Conservation (phyloP, 2,329 filamentous ascomycete genomes). For the Coniochaeta sp. region DNA sequence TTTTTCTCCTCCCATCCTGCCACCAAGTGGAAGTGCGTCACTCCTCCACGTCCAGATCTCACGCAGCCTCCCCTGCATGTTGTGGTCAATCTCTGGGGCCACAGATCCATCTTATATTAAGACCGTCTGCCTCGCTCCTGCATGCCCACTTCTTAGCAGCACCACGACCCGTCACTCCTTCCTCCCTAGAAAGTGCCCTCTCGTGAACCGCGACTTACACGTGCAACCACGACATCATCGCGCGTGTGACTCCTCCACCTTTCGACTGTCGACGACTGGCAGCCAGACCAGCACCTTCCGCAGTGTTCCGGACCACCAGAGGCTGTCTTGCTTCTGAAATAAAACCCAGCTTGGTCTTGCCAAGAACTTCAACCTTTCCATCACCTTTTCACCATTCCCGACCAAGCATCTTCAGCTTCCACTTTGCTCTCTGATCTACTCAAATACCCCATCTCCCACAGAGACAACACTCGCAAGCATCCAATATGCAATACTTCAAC, state of each 20-base stretch:
- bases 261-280: not conserved
- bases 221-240: not conserved
- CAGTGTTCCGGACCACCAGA: not conserved
- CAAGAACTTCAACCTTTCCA: not conserved
- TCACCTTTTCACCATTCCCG: not conserved
- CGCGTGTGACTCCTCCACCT: not conserved
- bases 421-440: not conserved
- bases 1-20: not conserved
- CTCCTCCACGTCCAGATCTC: not conserved
- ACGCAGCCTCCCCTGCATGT: not conserved
- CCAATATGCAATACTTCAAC: not conserved
- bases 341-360: not conserved
- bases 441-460: not conserved
- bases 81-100: not conserved
- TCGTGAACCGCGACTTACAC: not conserved
- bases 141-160: not conserved
- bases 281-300: not conserved
- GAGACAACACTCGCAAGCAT: not conserved
- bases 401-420: not conserved
- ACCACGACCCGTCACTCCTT: not conserved
- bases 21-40: constrained; percentile 1
- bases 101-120: not conserved
- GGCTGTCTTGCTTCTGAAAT: not conserved
- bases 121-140: not conserved
- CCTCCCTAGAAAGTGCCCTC: not conserved